phyloP scores from a whole-genome alignment of 495 filamentous ascomycete species.

The Penicillium taxi region DNA sequence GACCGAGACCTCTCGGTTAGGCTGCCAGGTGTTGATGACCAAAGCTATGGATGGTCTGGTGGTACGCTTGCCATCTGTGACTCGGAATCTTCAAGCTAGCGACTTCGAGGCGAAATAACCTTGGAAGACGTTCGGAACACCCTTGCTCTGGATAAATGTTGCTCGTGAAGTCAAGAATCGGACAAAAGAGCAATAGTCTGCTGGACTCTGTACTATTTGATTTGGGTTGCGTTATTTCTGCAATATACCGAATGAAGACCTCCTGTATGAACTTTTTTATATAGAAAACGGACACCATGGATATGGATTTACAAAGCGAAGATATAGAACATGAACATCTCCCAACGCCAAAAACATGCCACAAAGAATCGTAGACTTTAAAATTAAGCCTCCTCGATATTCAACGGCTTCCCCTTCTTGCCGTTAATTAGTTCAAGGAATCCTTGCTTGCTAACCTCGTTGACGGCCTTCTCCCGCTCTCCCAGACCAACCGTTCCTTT shows the following conservation, averaged over 20 bases:
- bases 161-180: neutral
- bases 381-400: constrained; percentile 42
- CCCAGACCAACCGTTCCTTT: constrained; percentile 68
- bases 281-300: constrained; percentile 6
- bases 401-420: constrained; percentile 44
- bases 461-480: constrained; percentile 72
- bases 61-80: constrained; percentile 85
- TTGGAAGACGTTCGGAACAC: neutral
- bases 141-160: constrained; percentile 2
- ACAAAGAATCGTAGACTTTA: constrained; percentile 18
- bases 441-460: constrained; percentile 92
- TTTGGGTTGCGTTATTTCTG: constrained; percentile 9
- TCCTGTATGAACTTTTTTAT: constrained; percentile 27
- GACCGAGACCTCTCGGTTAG: constrained; percentile 91
- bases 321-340: constrained; percentile 14
- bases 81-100: constrained; percentile 89
- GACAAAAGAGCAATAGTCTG: constrained; percentile 8
- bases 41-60: constrained; percentile 80
- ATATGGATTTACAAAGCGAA: constrained; percentile 13
- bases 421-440: constrained; percentile 81
- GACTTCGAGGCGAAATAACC: constrained; percentile 58
- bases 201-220: constrained; percentile 21
- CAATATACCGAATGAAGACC: constrained; percentile 20
- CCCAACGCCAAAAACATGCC: constrained; percentile 37
- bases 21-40: constrained; percentile 88